These are phyloP conservation scores for Oryza australiensis DNA, from an alignment of 176 grass and related monocot genomes.

Conservation along the genomic window DNA sequence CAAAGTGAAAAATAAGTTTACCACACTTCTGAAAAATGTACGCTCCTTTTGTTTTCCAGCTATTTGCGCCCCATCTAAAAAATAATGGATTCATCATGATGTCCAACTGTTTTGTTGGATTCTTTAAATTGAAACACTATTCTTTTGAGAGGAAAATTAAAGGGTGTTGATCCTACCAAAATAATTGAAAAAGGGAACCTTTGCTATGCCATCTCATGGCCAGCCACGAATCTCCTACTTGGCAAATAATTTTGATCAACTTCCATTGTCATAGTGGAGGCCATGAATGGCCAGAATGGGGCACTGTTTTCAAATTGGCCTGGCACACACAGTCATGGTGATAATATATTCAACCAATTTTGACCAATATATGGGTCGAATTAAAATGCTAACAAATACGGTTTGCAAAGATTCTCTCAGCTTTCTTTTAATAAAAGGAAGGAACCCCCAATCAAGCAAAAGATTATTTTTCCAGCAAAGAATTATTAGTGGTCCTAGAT, in stretches of 20 bases:
- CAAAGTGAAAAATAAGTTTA: background rate
- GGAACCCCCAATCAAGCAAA: background rate
- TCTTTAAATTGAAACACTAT: background rate
- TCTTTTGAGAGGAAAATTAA: background rate
- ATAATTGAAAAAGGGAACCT: slow-evolving; percentile 15
- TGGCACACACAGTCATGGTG: background rate
- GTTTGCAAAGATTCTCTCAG: background rate
- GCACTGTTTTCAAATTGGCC: background rate
- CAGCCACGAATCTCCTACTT: slow-evolving; percentile 19
- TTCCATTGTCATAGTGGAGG: background rate
- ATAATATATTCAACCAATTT: background rate
- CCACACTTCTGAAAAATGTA: background rate
- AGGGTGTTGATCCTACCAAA: background rate
- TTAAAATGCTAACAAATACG: background rate
- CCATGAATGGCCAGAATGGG: background rate
- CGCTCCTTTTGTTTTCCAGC: background rate
- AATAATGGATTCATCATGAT: background rate
- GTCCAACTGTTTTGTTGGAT: background rate
- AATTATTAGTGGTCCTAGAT: slow-evolving; percentile 10
- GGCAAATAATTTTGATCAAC: background rate
- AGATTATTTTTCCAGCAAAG: background rate
- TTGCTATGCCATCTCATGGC: background rate
- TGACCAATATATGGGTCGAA: background rate
- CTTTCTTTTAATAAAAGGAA: background rate
- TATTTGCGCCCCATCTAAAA: background rate